Evolutionary conservation across 179 eudicot species (phyloP).

Genomic region (Monotropa hypopitys): DNA sequence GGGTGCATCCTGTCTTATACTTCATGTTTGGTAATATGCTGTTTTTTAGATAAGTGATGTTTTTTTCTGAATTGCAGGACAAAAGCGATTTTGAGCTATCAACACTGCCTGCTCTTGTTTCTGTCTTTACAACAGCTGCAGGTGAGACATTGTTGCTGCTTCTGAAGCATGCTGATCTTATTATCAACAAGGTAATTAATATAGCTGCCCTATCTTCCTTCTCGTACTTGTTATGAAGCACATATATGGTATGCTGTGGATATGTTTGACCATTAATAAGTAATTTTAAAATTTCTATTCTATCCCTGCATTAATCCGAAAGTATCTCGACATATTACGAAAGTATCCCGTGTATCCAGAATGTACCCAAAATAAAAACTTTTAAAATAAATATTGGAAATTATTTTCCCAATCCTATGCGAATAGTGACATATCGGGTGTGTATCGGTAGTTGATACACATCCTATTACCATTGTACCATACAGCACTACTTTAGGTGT

Average conservation of each 20-base stretch:
- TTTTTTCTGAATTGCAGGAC: constrained; percentile 41
- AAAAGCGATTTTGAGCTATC: constrained; percentile 86
- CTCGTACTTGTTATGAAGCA: not conserved
- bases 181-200: constrained; percentile 63
- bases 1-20: not conserved
- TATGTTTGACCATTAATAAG: not conserved
- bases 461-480: not conserved
- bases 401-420: not conserved
- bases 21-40: not conserved
- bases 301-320: not conserved
- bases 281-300: not conserved
- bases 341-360: not conserved
- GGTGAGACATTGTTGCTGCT: constrained; percentile 85
- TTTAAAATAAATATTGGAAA: not conserved
- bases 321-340: not conserved
- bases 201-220: not conserved
- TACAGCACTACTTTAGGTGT: not conserved
- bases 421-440: not conserved
- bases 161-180: constrained; percentile 89
- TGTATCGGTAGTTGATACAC: not conserved
- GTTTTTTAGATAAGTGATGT: not conserved
- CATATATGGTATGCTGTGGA: too few relatives aligned
- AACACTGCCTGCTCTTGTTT: constrained; percentile 86
- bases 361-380: not conserved
- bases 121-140: constrained; percentile 74